These are phyloP conservation scores for Chytriomyces sp. DNA, from an alignment of 192 early-diverging fungal species.

Conservation along the genomic window DNA sequence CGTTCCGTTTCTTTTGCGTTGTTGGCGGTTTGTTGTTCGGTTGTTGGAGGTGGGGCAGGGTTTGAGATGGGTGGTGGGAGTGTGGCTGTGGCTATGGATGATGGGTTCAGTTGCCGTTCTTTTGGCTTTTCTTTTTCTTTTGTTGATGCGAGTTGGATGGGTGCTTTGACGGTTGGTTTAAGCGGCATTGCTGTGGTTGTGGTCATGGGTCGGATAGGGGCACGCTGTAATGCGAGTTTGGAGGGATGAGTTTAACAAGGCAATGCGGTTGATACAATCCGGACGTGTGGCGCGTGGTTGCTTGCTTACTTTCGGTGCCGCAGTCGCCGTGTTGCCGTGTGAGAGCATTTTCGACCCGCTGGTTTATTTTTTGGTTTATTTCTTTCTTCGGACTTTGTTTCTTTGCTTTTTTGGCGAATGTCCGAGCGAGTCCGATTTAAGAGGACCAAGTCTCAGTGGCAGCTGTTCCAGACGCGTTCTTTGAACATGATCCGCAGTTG, in stretches of 20 bases:
- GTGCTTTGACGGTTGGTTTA: background rate
- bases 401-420: too few species aligned
- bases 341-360: too few species aligned
- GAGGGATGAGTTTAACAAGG: too few species aligned
- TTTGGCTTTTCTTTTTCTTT: background rate
- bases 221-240: too few species aligned
- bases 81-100: background rate
- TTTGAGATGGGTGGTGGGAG: background rate
- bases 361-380: too few species aligned
- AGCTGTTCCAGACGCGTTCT: too few species aligned
- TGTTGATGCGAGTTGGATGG: background rate
- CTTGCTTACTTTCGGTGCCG: background rate
- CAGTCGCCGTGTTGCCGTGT: background rate
- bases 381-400: too few species aligned
- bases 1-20: constrained; percentile 11
- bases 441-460: too few species aligned
- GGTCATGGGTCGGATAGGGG: too few species aligned
- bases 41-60: background rate
- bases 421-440: too few species aligned
- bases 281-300: background rate
- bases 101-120: background rate
- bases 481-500: too few species aligned
- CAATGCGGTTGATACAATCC: background rate
- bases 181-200: too few species aligned
- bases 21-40: background rate